These are phyloP conservation scores for Bombardia bombarda DNA, from an alignment of 495 filamentous ascomycete species.

Conservation along the genomic window DNA sequence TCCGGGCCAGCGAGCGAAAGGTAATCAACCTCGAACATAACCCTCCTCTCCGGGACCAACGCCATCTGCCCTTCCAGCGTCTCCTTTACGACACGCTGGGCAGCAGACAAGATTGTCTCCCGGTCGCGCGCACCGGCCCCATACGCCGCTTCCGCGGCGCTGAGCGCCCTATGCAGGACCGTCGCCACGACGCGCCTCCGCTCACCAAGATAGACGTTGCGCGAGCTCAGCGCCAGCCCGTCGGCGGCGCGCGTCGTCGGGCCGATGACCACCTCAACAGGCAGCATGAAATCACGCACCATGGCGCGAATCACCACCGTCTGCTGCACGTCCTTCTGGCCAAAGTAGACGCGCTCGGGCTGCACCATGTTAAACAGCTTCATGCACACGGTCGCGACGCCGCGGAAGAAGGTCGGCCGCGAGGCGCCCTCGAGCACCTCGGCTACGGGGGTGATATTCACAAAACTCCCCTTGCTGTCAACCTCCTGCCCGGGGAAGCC, in stretches of 20 bases:
- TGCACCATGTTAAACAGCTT: slow-evolving; percentile 91
- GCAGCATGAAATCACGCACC: slow-evolving; percentile 82
- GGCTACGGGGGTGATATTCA: slow-evolving; percentile 81
- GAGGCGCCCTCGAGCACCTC: slow-evolving; percentile 74
- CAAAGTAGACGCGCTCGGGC: slow-evolving; percentile 88
- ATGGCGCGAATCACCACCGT: slow-evolving; percentile 81
- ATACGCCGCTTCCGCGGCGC: slow-evolving; percentile 62
- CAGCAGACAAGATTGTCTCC: slow-evolving; percentile 59
- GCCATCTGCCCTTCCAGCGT: slow-evolving; percentile 53
- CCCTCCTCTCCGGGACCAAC: slow-evolving; percentile 53
- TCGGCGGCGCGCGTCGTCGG: slow-evolving; percentile 69
- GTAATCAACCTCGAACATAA: slow-evolving; percentile 78
- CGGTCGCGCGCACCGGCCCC: slow-evolving; percentile 35
- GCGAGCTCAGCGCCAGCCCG: slow-evolving; percentile 86
- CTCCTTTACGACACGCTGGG: slow-evolving; percentile 42
- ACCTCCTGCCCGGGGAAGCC: slow-evolving; percentile 75
- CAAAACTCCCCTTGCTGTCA: slow-evolving; percentile 74
- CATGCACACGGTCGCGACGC: slow-evolving; percentile 93
- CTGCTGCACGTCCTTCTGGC: slow-evolving; percentile 97
- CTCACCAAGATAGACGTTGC: slow-evolving; percentile 86
- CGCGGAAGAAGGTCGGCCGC: slow-evolving; percentile 92
- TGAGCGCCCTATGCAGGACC: slow-evolving; percentile 60
- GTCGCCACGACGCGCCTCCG: slow-evolving; percentile 63
- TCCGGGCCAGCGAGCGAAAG: slow-evolving; percentile 78
- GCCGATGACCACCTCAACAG: slow-evolving; percentile 64